Percentiles rank a stretch among this genome's conserved stretches.
Conservation (phyloP, 192 early-diverging fungal genomes). For the Rhizophagus clarus region DNA sequence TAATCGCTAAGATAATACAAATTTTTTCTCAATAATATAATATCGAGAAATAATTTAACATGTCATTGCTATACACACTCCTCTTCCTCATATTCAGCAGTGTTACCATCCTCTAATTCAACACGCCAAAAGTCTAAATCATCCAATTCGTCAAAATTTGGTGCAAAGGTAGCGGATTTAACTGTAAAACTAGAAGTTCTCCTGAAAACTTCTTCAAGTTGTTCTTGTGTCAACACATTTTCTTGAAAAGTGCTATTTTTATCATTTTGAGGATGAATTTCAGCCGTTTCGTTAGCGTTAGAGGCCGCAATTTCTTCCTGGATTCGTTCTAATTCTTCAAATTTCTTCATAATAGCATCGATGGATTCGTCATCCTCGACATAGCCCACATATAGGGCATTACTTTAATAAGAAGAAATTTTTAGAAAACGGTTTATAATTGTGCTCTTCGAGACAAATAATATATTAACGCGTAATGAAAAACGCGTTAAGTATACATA, state of each 20-base stretch:
- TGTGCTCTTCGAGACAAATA: no score
- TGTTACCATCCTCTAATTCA: constrained; percentile 72
- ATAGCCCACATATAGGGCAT: constrained; percentile 90
- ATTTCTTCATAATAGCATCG: constrained; percentile 97
- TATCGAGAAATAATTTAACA: background rate
- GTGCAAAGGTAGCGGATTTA: constrained; percentile 58
- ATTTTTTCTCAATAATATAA: background rate
- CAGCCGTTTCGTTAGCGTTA: constrained; percentile 5
- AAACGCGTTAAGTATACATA: background rate
- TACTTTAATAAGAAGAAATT: constrained; percentile 36
- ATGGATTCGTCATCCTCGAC: constrained; percentile 96
- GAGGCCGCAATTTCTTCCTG: constrained; percentile 72
- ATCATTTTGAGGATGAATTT: background rate
- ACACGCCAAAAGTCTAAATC: constrained; percentile 80
- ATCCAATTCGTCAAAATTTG: constrained; percentile 64
- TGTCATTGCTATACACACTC: constrained; percentile 51
- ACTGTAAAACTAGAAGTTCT: constrained; percentile 89
- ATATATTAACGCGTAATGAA: background rate
- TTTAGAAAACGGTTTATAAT: no score
- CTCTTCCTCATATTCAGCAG: constrained; percentile 78
- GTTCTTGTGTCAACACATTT: constrained; percentile 66
- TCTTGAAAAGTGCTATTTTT: constrained; percentile 22
- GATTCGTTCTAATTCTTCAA: constrained; percentile 91
- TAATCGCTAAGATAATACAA: constrained; percentile 64
- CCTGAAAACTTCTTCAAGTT: constrained; percentile 89